These are phyloP conservation scores for Asterophora lycoperdoides DNA, from an alignment of 768 basidiomycete species.

Conservation along the genomic window DNA sequence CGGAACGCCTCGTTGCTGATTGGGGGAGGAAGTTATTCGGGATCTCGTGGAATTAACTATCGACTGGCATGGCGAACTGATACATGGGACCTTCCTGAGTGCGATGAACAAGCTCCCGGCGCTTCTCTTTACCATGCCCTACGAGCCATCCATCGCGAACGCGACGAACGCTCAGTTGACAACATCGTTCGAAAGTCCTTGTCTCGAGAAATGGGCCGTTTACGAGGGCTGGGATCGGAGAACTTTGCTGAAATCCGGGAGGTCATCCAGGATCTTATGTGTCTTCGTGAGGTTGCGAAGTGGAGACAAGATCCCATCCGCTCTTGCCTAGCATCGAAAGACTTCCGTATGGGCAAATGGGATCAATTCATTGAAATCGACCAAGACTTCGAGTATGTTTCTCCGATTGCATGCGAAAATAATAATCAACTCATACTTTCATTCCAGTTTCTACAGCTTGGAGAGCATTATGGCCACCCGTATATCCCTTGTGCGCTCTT, in stretches of 20 bases:
- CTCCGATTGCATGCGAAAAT: background rate
- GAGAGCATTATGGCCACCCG: slow-evolving; percentile 81
- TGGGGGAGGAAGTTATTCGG: slow-evolving; percentile 21
- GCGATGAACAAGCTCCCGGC: slow-evolving; percentile 41
- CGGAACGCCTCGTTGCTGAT: slow-evolving; percentile 36
- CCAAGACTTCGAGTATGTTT: slow-evolving; percentile 62
- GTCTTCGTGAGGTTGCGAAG: slow-evolving; percentile 66
- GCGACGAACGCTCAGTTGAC: slow-evolving; percentile 49
- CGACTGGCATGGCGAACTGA: slow-evolving; percentile 92
- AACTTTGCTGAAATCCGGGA: slow-evolving; percentile 73
- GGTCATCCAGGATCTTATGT: slow-evolving; percentile 70
- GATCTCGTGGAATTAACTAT: slow-evolving; percentile 55
- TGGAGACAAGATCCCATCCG: slow-evolving; percentile 49
- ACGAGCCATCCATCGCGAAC: slow-evolving; percentile 77
- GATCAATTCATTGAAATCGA: slow-evolving; percentile 44
- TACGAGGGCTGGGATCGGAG: slow-evolving; percentile 70
- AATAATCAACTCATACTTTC: background rate
- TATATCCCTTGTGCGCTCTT: slow-evolving; percentile 73
- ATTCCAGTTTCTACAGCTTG: slow-evolving; percentile 56
- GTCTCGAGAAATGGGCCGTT: slow-evolving; percentile 54
- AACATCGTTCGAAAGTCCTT: slow-evolving; percentile 47
- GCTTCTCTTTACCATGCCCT: slow-evolving; percentile 74
- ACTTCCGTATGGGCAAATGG: slow-evolving; percentile 33
- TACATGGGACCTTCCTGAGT: slow-evolving; percentile 89
- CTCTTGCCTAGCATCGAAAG: slow-evolving; percentile 28